Percentiles rank a stretch among this genome's conserved stretches.
Conservation (phyloP, 805 yeast species). For the Candida ascalaphidarum region DNA sequence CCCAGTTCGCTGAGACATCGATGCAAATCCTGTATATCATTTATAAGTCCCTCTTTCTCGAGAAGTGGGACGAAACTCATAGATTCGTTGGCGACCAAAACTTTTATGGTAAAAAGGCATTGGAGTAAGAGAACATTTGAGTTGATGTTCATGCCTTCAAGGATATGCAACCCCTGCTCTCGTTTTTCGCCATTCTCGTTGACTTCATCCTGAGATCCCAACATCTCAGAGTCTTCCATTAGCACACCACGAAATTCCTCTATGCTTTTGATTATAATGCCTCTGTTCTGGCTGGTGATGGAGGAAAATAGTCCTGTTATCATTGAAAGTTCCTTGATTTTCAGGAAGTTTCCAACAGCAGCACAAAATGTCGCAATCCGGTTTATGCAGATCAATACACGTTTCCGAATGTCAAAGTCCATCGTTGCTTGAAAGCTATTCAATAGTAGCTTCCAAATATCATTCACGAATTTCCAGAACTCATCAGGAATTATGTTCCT, state of each 20-base stretch:
- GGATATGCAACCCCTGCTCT: background rate
- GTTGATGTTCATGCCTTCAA: constrained; percentile 13
- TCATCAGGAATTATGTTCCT: constrained; percentile 9
- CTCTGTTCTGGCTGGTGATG: constrained; percentile 46
- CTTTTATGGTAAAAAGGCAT: constrained; percentile 39
- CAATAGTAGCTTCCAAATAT: constrained; percentile 44
- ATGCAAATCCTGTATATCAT: constrained; percentile 34
- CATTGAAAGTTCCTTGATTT: constrained; percentile 21
- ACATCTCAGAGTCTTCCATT: constrained; percentile 4
- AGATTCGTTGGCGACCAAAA: constrained; percentile 37
- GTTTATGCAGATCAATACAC: constrained; percentile 44
- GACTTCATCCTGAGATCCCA: constrained; percentile 3
- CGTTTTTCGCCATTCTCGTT: constrained; percentile 5
- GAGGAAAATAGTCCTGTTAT: constrained; percentile 50
- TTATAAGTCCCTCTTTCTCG: constrained; percentile 65
- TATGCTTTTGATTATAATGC: constrained; percentile 10
- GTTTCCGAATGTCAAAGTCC: constrained; percentile 54
- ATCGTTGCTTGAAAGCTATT: constrained; percentile 67
- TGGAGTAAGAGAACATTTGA: constrained; percentile 40
- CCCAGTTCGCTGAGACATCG: too few species aligned
- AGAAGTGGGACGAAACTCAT: constrained; percentile 38
- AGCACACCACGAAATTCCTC: background rate
- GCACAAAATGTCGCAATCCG: constrained; percentile 40
- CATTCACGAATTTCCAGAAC: constrained; percentile 30
- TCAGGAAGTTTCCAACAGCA: constrained; percentile 14